Base-by-base conservation (phyloP, 768 basidiomycete species). In the Paxillus ammoniavirescens region DNA sequence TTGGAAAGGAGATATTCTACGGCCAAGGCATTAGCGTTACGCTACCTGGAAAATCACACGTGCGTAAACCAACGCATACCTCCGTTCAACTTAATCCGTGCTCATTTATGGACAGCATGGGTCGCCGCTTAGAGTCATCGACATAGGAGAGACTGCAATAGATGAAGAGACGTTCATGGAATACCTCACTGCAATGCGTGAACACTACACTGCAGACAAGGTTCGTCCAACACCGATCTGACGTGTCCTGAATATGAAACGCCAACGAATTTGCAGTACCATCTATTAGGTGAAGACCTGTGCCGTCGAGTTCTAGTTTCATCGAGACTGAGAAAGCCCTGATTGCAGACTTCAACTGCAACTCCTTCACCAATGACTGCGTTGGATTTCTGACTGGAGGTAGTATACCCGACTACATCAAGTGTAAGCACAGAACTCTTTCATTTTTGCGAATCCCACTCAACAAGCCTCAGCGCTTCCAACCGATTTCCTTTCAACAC, bases 361-460 rank as follows among this genome's bases (percentile, higher is more conserved):
- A 98, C 68, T 89, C 91, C 2, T 98, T 98, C 60, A 94, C 93
- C 2, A 91, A 87, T 54, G 93, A 96, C 58, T 84, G 84, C 53
- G 73, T 93, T 33, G 93, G 89, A 2, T 94, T 97, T 65, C 71
- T 98, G 45, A 96, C 91, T 0, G 93, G 93, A 28, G 78, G 78
- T 4, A 82, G 83, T 14, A 90, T 97, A 50, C 94, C 94, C 3
- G 58, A 77, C 3, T 93, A 84, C 70, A 91, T 98, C 57, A 89
- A 82, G 72, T 88, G 93, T 87, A 59, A 50, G 43, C 18, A 2
- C 12, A 14, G 2, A 30, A 42, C 10, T 17, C 36, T 46, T 12
- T 2, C 5, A 21, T 42, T 17, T 44, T 38, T 15, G 12, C 15
- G 18, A n/a, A 42, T 13, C 33, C 15, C 33, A 38, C 47, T 56